A percentile compares a stretch with the other conserved stretches of the same genome.
These are phyloP conservation scores for Botryotinia globosa DNA, from an alignment of 2,329 filamentous ascomycete genomes.

Conservation along the genomic window DNA sequence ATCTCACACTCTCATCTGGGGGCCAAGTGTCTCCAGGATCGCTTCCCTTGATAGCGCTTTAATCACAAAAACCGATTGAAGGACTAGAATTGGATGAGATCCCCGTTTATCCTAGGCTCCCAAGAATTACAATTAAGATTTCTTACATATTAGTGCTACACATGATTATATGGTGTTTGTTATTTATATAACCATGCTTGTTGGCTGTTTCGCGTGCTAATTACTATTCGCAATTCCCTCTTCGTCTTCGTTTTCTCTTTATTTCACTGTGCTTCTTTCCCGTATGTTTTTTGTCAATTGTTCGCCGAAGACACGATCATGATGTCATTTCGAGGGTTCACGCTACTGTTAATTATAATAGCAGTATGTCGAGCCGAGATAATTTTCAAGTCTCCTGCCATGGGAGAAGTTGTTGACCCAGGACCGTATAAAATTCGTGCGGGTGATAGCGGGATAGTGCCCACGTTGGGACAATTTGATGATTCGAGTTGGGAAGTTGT, in stretches of 20 bases:
- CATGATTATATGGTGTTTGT: background rate
- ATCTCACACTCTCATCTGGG: background rate
- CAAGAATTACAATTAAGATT: conserved; percentile 3
- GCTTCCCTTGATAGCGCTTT: background rate
- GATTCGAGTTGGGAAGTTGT: conserved; percentile 12
- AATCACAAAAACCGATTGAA: background rate
- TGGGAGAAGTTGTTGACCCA: conserved; percentile 6
- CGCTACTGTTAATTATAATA: background rate
- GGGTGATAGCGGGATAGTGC: conserved; percentile 10
- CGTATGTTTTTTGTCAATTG: background rate
- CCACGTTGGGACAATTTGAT: conserved; percentile 6
- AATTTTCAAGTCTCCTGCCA: conserved; percentile 3
- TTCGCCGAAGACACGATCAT: background rate
- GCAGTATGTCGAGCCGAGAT: conserved; percentile 13
- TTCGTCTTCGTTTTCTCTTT: background rate
- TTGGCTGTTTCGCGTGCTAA: background rate
- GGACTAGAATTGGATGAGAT: background rate
- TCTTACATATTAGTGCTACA: background rate
- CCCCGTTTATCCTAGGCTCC: background rate
- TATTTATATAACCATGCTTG: background rate
- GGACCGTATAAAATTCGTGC: conserved; percentile 8
- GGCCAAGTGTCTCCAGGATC: background rate
- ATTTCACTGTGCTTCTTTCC: background rate
- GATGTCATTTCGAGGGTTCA: background rate
- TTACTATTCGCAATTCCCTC: background rate